phyloP scores from a whole-genome alignment of 371 early-diverging fungal genomes.

The Rozella allomycis region DNA sequence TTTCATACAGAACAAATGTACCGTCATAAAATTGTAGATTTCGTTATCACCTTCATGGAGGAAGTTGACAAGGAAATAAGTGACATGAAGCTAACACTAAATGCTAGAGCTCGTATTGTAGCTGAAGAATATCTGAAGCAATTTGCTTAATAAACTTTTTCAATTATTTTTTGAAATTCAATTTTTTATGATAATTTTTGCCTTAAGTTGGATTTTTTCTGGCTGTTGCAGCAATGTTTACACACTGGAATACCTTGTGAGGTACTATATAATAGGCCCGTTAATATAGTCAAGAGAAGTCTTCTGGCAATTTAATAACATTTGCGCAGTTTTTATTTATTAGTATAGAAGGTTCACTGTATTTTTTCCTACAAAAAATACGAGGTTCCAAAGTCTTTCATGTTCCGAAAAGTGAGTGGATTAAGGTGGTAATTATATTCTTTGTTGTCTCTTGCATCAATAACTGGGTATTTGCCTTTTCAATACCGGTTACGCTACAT shows the following conservation, averaged over 20 bases:
- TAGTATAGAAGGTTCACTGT: constrained; percentile 39
- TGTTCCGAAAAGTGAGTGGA: too few species aligned
- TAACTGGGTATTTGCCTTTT: constrained; percentile 53
- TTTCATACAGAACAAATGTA: constrained; percentile 87
- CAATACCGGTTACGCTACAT: constrained; percentile 62
- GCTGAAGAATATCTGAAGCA: not conserved
- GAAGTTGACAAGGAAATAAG: constrained; percentile 94
- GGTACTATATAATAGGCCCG: too few species aligned
- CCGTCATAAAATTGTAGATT: constrained; percentile 92
- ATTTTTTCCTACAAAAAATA: constrained; percentile 15
- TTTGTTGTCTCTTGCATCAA: constrained; percentile 54
- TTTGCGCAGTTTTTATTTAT: constrained; percentile 61
- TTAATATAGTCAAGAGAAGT: too few species aligned
- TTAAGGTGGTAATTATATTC: constrained; percentile 48
- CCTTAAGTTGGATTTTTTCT: too few species aligned
- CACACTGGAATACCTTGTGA: constrained; percentile 50
- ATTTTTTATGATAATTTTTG: too few species aligned
- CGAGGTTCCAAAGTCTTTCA: constrained; percentile 36
- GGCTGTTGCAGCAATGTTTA: constrained; percentile 78
- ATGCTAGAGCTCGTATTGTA: constrained; percentile 56
- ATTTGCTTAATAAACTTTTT: too few species aligned
- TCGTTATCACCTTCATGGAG: constrained; percentile 93
- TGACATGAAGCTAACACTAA: constrained; percentile 88
- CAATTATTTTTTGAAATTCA: too few species aligned
- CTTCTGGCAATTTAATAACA: constrained; percentile 59